These are phyloP conservation scores for Epichloe sylvatica DNA, from an alignment of 2,329 filamentous ascomycete species.

Conservation along the genomic window DNA sequence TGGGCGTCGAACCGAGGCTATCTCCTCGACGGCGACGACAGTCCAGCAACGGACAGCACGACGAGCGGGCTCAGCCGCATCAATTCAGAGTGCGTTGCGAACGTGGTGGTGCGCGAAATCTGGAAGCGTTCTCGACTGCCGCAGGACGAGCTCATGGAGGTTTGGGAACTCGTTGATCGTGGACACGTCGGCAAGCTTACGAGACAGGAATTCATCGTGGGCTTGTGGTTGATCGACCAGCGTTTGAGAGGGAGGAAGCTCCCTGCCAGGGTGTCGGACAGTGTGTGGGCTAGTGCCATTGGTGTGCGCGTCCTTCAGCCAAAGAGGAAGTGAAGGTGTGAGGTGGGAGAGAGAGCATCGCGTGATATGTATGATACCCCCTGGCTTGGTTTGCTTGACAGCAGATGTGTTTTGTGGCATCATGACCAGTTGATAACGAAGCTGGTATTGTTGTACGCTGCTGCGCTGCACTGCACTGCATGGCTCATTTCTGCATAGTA, in stretches of 20 bases:
- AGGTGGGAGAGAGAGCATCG: not conserved
- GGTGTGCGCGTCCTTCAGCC: conserved; percentile 27
- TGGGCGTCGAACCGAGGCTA: conserved; percentile 70
- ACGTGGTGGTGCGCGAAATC: conserved; percentile 59
- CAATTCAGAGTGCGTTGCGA: conserved; percentile 42
- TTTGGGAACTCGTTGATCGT: conserved; percentile 62
- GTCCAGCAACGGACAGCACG: conserved; percentile 5
- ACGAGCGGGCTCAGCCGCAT: conserved; percentile 12
- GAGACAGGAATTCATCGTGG: conserved; percentile 66
- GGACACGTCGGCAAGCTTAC: conserved; percentile 39
- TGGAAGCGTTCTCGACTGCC: conserved; percentile 59
- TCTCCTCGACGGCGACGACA: conserved; percentile 21
- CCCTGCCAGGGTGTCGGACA: conserved; percentile 54
- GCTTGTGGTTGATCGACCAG: conserved; percentile 73
- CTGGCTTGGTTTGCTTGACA: not conserved
- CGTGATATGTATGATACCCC: not conserved
- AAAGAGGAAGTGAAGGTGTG: conserved; percentile 4
- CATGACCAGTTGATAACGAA: too few species aligned
- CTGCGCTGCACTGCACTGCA: too few species aligned
- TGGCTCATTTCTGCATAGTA: too few species aligned
- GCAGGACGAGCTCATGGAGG: conserved; percentile 53
- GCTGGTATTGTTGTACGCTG: too few species aligned
- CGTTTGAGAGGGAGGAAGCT: conserved; percentile 66
- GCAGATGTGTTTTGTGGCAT: too few species aligned
- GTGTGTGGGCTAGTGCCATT: conserved; percentile 59